Conservation (phyloP, 148 eudicot species). For the Beta vulgaris region DNA sequence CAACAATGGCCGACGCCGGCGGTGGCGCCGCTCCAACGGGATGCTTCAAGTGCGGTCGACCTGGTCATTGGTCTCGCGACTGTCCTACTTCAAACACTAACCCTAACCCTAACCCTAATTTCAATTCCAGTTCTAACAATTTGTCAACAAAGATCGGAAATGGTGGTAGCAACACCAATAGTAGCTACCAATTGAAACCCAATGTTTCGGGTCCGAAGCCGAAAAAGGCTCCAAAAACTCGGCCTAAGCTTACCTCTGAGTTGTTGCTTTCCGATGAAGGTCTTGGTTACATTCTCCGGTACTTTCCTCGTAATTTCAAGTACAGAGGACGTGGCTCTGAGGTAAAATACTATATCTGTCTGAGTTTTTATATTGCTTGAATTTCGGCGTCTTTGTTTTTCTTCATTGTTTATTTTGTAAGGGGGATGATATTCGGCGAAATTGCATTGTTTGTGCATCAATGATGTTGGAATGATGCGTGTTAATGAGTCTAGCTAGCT, state of each 20-base stretch:
- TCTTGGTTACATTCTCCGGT: slow-evolving; percentile 70
- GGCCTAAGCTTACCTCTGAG: slow-evolving; percentile 85
- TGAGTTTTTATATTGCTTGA: neutral
- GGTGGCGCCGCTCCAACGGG: slow-evolving; percentile 74
- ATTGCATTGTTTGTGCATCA: neutral
- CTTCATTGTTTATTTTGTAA: neutral
- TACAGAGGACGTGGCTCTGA: slow-evolving; percentile 75
- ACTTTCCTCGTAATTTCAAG: slow-evolving; percentile 72
- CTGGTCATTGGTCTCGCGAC: slow-evolving; percentile 99
- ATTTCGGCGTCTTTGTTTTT: neutral
- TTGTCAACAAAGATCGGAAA: slow-evolving; percentile 2
- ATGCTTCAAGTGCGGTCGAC: slow-evolving; percentile 95
- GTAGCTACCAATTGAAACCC: slow-evolving; percentile 15
- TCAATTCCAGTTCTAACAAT: slow-evolving; percentile 12
- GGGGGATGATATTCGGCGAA: neutral
- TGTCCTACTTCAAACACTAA: slow-evolving; percentile 52
- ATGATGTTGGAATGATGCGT: neutral
- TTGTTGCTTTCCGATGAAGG: slow-evolving; percentile 74
- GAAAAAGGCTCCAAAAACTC: slow-evolving; percentile 50
- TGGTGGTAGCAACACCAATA: neutral
- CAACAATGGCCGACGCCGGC: slow-evolving; percentile 27
- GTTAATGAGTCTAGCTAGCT: neutral
- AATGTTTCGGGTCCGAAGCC: slow-evolving; percentile 41
- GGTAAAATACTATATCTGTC: slow-evolving; percentile 34
- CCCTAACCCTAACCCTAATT: slow-evolving; percentile 35